phyloP scores from a whole-genome alignment of 768 basidiomycete species.

The Panus rudis region DNA sequence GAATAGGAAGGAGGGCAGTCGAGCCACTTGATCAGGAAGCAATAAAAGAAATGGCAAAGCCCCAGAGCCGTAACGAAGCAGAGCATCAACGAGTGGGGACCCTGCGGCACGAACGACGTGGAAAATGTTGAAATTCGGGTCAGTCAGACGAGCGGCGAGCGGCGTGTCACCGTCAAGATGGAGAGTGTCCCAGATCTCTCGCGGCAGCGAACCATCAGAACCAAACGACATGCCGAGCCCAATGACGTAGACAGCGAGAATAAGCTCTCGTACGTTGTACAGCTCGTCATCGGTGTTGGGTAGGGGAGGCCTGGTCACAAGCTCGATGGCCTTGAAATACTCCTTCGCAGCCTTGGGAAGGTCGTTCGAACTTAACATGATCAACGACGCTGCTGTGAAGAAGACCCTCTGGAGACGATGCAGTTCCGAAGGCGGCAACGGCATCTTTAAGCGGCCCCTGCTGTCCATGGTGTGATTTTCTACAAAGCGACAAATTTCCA shows the following conservation, averaged over 20 bases:
- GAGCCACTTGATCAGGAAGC: constrained; percentile 32
- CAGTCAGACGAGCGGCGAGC: constrained; percentile 19
- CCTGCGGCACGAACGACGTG: constrained; percentile 28
- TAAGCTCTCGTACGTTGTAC: constrained; percentile 31
- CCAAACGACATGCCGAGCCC: constrained; percentile 25
- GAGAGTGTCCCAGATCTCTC: constrained; percentile 16
- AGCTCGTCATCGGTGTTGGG: constrained; percentile 14
- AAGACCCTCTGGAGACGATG: constrained; percentile 41
- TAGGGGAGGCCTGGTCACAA: constrained; percentile 29
- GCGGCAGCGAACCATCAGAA: constrained; percentile 16
- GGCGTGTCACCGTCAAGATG: constrained; percentile 18
- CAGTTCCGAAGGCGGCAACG: constrained; percentile 25
- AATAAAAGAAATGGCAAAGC: constrained; percentile 36
- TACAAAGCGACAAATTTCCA: constrained; percentile 28
- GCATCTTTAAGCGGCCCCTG: constrained; percentile 15
- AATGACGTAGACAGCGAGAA: constrained; percentile 32
- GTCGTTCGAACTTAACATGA: constrained; percentile 24
- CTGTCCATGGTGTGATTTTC: constrained; percentile 20
- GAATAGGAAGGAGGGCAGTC: constrained; percentile 31
- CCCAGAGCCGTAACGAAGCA: constrained; percentile 30
- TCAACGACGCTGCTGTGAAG: constrained; percentile 33
- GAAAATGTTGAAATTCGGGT: constrained; percentile 31
- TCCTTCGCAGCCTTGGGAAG: constrained; percentile 27
- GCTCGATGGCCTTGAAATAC: constrained; percentile 36
- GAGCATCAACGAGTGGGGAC: constrained; percentile 24